A percentile compares a stretch with the other conserved stretches of the same genome.
Conservation (phyloP, 208 protist species). For the Trypanosoma caninum region DNA sequence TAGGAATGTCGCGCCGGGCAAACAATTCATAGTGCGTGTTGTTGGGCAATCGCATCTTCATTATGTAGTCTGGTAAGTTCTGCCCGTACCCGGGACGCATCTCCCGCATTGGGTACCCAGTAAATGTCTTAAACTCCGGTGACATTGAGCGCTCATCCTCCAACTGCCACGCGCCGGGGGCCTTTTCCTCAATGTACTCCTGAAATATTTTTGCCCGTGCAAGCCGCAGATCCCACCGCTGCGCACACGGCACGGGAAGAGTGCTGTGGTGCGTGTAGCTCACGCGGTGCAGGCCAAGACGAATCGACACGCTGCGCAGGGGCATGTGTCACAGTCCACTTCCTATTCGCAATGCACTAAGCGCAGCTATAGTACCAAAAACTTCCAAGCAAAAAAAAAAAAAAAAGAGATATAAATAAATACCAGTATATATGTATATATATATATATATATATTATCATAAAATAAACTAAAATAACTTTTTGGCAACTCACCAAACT, state of each 20-base stretch:
- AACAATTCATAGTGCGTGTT: constrained; percentile 91
- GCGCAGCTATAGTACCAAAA: too few species aligned
- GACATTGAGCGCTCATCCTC: constrained; percentile 90
- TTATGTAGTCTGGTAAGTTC: constrained; percentile 80
- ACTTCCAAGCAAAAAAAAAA: constrained; percentile 1
- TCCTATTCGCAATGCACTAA: neutral
- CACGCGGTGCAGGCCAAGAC: constrained; percentile 65
- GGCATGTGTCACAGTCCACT: constrained; percentile 3
- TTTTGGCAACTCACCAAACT: too few species aligned
- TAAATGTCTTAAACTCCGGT: constrained; percentile 88
- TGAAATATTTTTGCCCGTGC: constrained; percentile 84
- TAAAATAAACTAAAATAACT: too few species aligned
- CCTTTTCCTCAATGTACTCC: constrained; percentile 89
- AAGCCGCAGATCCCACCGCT: constrained; percentile 86
- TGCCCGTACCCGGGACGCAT: constrained; percentile 87
- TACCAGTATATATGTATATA: neutral
- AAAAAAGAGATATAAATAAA: constrained; percentile 28
- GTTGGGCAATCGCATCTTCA: constrained; percentile 89
- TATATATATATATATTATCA: too few species aligned
- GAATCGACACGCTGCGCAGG: constrained; percentile 10
- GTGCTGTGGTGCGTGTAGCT: constrained; percentile 60
- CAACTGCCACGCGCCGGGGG: constrained; percentile 83
- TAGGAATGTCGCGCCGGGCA: constrained; percentile 81
- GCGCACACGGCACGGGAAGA: constrained; percentile 78
- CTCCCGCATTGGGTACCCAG: constrained; percentile 80